These are phyloP conservation scores for Cantharellus cinnabarinus DNA, from an alignment of 768 basidiomycete species.

Conservation along the genomic window DNA sequence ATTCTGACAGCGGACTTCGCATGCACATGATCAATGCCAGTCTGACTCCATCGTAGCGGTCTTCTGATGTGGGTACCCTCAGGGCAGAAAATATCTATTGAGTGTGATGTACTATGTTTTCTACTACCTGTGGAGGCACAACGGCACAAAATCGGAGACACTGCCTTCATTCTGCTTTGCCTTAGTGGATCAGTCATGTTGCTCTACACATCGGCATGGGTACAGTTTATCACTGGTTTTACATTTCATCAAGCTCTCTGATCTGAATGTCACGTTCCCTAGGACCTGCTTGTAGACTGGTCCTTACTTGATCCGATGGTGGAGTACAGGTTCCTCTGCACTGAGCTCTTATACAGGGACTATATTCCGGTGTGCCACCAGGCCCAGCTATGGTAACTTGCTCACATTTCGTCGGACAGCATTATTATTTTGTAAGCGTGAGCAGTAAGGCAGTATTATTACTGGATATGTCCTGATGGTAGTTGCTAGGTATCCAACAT, in stretches of 20 bases:
- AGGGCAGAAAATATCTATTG: constrained; percentile 72
- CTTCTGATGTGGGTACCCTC: neutral
- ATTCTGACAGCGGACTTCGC: constrained; percentile 44
- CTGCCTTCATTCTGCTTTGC: constrained; percentile 42
- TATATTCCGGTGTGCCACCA: constrained; percentile 35
- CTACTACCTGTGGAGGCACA: constrained; percentile 63
- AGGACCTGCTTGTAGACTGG: constrained; percentile 82
- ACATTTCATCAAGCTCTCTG: neutral
- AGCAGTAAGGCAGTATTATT: too few relatives aligned
- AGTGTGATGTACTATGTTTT: constrained; percentile 45
- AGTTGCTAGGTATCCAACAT: too few relatives aligned
- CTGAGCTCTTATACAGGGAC: constrained; percentile 53
- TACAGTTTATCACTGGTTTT: neutral
- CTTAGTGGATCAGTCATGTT: constrained; percentile 43
- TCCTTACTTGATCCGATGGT: constrained; percentile 33
- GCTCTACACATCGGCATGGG: constrained; percentile 67
- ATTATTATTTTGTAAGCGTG: too few relatives aligned
- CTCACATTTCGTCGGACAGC: too few relatives aligned
- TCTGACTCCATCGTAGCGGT: constrained; percentile 1
- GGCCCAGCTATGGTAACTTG: too few relatives aligned
- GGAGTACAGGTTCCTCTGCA: constrained; percentile 41
- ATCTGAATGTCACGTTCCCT: constrained; percentile 14
- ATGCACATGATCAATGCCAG: constrained; percentile 80
- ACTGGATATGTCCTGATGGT: too few relatives aligned
- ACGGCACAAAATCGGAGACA: constrained; percentile 20